Base-by-base conservation (phyloP, 2,329 filamentous ascomycete species). In the Fonsecaea pedrosoi region DNA sequence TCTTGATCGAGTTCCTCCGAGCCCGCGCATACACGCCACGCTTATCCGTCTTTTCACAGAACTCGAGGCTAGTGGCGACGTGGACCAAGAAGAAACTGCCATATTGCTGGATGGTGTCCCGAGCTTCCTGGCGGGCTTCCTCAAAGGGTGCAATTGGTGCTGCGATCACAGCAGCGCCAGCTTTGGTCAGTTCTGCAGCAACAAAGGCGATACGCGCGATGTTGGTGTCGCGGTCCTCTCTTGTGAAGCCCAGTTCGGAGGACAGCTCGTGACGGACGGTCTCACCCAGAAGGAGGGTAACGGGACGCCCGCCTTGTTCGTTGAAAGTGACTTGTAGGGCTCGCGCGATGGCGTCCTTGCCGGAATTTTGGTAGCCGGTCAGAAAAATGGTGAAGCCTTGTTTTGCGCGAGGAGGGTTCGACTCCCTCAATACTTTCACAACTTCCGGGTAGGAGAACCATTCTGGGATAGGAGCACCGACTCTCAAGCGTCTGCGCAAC, bases 361-460 rank as follows among this genome's bases (percentile, higher is more conserved):
- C 95, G 67, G 88, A 91, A 89, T 98, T 99, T 79, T 91, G 90
- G 86, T 95, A 97, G 69, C 95, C 95, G 2, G 95, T 98, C 72
- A 99, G 86, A 89, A 99, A 97, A 81, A 99, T 87, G 70, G 95
- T 98, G 87, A 99, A 99, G 71, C 95, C 95, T 85, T 99, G 96
- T 77, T 90, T 87, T 75, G 88, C 89, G 73, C 95, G 91, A 60
- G 96, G 89, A 58, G 94, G 95, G 85, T 98, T 95, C 74, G 94
- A 96, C 84, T 99, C 94, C 76, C 95, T 90, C 69, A 99, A 90
- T 58, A 98, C 95, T 81, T 89, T 90, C 82, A 99, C 95, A 74
- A 99, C 95, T 84, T 99, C 95, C 70, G 95, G 94, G 85, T 99
- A 99, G 37, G 95, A 98, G 87, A 99, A 99, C 95, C 95, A 99